phyloP scores from a whole-genome alignment of 345 rosid species.

The Citrus medica region DNA sequence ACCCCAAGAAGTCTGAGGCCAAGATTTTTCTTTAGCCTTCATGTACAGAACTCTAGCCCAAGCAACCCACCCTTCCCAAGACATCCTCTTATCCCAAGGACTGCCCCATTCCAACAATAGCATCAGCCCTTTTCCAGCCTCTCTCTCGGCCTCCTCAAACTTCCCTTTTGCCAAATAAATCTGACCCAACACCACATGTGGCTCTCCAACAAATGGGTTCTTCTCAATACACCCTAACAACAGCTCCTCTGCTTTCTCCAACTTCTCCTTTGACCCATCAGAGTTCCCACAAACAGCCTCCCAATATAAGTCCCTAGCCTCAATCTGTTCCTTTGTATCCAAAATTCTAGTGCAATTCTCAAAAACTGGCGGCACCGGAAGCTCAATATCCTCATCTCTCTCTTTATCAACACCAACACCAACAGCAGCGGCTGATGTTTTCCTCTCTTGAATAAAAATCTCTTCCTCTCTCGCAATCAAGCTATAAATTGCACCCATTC shows the following conservation, averaged over 20 bases:
- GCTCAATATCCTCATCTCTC: constrained; percentile 73
- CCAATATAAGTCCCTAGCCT: constrained; percentile 72
- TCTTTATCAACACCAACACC: constrained; percentile 30
- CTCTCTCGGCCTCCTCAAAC: constrained; percentile 66
- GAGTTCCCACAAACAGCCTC: constrained; percentile 51
- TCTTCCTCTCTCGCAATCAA: constrained; percentile 77
- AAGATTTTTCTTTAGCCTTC: constrained; percentile 77
- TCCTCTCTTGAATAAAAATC: constrained; percentile 56
- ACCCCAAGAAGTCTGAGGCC: constrained; percentile 86
- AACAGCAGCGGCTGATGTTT: constrained; percentile 11
- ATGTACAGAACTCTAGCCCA: constrained; percentile 75
- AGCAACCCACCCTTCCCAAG: constrained; percentile 97
- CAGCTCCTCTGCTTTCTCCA: constrained; percentile 51
- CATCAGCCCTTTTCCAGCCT: constrained; percentile 59
- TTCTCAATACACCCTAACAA: constrained; percentile 45
- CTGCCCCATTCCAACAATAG: constrained; percentile 86
- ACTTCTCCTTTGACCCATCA: constrained; percentile 37
- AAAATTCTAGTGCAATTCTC: constrained; percentile 54
- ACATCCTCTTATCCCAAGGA: constrained; percentile 91
- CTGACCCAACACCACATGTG: constrained; percentile 70
- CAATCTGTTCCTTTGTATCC: constrained; percentile 52
- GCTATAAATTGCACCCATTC: constrained; percentile 76
- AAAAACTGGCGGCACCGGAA: constrained; percentile 74
- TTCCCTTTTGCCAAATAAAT: constrained; percentile 50
- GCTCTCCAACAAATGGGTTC: constrained; percentile 86